Percentiles rank a stretch among this genome's conserved stretches.
These are phyloP conservation scores for Carex sylvatica DNA, from an alignment of 202 grass and related monocot genomes.

Conservation along the genomic window DNA sequence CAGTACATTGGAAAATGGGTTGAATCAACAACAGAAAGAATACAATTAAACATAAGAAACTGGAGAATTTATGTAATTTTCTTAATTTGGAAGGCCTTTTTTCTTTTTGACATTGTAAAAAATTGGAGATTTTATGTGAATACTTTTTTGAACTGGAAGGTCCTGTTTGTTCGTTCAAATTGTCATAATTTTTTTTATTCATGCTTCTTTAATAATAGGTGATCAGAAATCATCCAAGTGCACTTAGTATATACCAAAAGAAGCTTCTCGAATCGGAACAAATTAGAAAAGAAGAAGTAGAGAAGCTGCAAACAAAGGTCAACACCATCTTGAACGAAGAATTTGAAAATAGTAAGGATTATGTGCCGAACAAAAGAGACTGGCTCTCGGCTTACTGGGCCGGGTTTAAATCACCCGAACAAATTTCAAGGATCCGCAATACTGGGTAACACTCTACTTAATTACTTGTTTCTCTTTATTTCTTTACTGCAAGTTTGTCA, in stretches of 20 bases:
- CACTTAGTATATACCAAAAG: constrained; percentile 73
- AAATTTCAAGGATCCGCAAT: constrained; percentile 86
- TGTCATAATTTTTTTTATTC: neutral
- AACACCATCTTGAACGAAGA: constrained; percentile 81
- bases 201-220: constrained; percentile 38
- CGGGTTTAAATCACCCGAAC: constrained; percentile 93
- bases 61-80: neutral
- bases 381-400: constrained; percentile 97
- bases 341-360: constrained; percentile 80
- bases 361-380: constrained; percentile 76
- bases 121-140: neutral
- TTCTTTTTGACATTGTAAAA: neutral
- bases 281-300: constrained; percentile 73
- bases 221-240: constrained; percentile 75
- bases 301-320: constrained; percentile 68
- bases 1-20: neutral
- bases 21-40: neutral
- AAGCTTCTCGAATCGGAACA: constrained; percentile 57
- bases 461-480: neutral
- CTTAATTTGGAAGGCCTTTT: neutral
- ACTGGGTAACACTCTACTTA: constrained; percentile 60
- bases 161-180: neutral
- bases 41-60: neutral
- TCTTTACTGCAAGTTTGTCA: neutral
- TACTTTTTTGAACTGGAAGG: neutral